phyloP scores from a whole-genome alignment of 768 basidiomycete species.

The Asterophora parasitica region DNA sequence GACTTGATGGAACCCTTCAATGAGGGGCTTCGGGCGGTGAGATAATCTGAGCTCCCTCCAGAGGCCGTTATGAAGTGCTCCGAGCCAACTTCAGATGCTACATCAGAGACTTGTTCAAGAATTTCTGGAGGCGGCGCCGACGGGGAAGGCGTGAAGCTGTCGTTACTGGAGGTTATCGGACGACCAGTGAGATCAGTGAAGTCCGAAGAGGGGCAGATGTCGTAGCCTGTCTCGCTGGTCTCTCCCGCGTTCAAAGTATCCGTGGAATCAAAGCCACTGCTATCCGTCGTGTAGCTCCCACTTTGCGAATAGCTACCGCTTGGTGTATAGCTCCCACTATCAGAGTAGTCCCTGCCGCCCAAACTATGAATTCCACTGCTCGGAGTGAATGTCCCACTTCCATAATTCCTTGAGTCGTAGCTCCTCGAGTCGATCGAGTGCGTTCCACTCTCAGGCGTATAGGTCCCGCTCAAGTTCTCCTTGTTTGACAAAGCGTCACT shows the following conservation, averaged over 20 bases:
- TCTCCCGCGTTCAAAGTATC: slow-evolving; percentile 31
- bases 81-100: slow-evolving; percentile 28
- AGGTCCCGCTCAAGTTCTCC: slow-evolving; percentile 39
- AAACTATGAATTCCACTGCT: slow-evolving; percentile 14
- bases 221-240: slow-evolving; percentile 48
- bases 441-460: slow-evolving; percentile 24
- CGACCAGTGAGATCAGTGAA: slow-evolving; percentile 35
- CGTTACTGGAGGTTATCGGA: slow-evolving; percentile 25
- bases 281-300: slow-evolving; percentile 13
- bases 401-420: slow-evolving; percentile 17
- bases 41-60: slow-evolving; percentile 50
- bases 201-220: slow-evolving; percentile 50
- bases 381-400: slow-evolving; percentile 24
- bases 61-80: slow-evolving; percentile 42
- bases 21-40: slow-evolving; percentile 35
- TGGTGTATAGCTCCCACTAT: slow-evolving; percentile 12
- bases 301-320: slow-evolving; percentile 16
- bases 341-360: slow-evolving; percentile 5
- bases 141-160: slow-evolving; percentile 28
- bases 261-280: slow-evolving; percentile 4
- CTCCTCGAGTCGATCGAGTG: slow-evolving; percentile 23
- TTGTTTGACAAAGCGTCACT: slow-evolving; percentile 48
- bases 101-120: too few species aligned
- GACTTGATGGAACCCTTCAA: slow-evolving; percentile 48
- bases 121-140: slow-evolving; percentile 27